phyloP scores from a whole-genome alignment of 1,284 basidiomycete genomes.

The Trametes sp. region DNA sequence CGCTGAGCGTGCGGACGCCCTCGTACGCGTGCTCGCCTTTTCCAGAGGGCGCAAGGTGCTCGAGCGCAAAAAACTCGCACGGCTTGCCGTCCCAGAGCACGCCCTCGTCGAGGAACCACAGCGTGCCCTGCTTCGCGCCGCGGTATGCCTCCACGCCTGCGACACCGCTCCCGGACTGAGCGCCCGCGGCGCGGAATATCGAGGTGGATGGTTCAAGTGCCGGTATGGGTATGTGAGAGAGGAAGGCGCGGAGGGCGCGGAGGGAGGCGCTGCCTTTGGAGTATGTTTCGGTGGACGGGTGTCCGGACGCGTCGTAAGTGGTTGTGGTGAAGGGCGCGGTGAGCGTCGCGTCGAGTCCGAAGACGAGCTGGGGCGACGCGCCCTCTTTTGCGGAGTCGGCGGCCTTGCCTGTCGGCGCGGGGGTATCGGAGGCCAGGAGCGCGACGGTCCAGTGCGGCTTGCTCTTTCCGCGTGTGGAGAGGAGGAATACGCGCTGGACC shows the following conservation, averaged over 20 bases:
- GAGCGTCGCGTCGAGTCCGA: conserved; percentile 66
- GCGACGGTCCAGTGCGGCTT: conserved; percentile 74
- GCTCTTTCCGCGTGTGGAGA: conserved; percentile 71
- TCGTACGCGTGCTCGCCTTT: conserved; percentile 43
- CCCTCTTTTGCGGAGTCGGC: conserved; percentile 34
- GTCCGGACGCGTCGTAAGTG: conserved; percentile 33
- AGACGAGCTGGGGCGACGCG: conserved; percentile 56
- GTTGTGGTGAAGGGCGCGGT: conserved; percentile 48
- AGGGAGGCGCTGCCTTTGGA: conserved; percentile 61
- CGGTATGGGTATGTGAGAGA: conserved; percentile 55
- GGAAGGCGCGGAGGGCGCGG: conserved; percentile 56
- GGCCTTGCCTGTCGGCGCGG: conserved; percentile 42
- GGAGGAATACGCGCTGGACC: conserved; percentile 64
- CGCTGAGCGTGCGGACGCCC: conserved; percentile 68
- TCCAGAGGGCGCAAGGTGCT: conserved; percentile 51
- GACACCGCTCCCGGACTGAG: conserved; percentile 42
- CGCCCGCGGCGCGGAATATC: conserved; percentile 61
- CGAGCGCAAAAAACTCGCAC: conserved; percentile 77
- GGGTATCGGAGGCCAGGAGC: conserved; percentile 58
- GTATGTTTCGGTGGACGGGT: conserved; percentile 34
- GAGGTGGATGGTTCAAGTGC: conserved; percentile 57
- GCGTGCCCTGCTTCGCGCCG: conserved; percentile 69
- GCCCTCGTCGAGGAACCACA: conserved; percentile 75
- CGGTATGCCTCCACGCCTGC: conserved; percentile 74
- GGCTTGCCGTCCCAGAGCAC: conserved; percentile 79